A percentile compares a stretch with the other conserved stretches of the same genome.
These are phyloP conservation scores for Eremomyces bilateralis DNA, from an alignment of 495 filamentous ascomycete genomes.

Conservation along the genomic window DNA sequence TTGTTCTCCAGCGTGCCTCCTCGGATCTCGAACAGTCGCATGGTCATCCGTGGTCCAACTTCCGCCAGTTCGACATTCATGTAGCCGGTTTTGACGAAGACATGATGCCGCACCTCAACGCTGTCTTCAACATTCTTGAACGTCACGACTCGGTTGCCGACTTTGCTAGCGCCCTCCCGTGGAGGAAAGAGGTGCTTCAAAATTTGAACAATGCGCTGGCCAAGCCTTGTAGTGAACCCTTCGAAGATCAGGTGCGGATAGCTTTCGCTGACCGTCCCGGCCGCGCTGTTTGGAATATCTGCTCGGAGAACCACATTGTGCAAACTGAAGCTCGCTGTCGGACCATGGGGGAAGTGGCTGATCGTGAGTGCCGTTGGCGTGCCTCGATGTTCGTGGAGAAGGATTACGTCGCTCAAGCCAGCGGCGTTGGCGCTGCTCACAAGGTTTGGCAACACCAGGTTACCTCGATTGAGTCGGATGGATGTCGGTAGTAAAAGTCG, in stretches of 20 bases:
- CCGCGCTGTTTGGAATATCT: conserved; percentile 71
- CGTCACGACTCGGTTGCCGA: conserved; percentile 75
- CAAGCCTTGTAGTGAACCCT: conserved; percentile 68
- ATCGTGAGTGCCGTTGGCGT: conserved; percentile 80
- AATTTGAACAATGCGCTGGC: conserved; percentile 66
- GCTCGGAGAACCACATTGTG: conserved; percentile 89
- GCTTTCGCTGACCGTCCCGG: conserved; percentile 79
- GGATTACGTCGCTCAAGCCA: conserved; percentile 61
- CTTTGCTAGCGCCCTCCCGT: conserved; percentile 49
- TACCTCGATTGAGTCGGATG: conserved; percentile 81
- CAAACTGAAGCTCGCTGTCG: conserved; percentile 73
- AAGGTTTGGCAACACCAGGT: conserved; percentile 65
- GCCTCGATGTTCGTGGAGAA: conserved; percentile 86
- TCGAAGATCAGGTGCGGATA: conserved; percentile 96
- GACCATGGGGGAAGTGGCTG: conserved; percentile 81
- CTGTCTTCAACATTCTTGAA: conserved; percentile 91
- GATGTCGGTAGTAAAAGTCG: conserved; percentile 73
- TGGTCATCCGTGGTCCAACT: conserved; percentile 89
- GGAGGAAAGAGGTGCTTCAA: conserved; percentile 91
- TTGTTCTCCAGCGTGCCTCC: conserved; percentile 89
- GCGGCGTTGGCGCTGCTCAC: conserved; percentile 59
- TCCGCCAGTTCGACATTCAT: conserved; percentile 82
- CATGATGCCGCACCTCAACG: conserved; percentile 69
- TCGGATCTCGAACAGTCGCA: conserved; percentile 86
- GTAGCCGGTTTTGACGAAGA: conserved; percentile 67